These are phyloP conservation scores for Fusarium transvaalense DNA, from an alignment of 2,329 filamentous ascomycete genomes.

Conservation along the genomic window DNA sequence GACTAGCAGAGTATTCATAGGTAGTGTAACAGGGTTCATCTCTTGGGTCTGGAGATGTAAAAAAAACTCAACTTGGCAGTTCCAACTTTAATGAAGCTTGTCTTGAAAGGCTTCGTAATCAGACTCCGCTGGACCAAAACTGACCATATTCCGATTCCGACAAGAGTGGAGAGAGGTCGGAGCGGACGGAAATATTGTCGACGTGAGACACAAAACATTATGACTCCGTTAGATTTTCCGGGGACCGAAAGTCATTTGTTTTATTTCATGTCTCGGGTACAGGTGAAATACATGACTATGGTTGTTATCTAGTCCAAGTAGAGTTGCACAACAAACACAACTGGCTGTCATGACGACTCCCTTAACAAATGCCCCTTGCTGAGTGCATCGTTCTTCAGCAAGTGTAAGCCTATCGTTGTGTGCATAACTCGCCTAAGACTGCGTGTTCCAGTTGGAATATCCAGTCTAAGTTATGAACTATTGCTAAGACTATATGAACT, in stretches of 20 bases:
- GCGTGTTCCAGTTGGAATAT: slow-evolving; percentile 4
- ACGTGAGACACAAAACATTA: slow-evolving; percentile 9
- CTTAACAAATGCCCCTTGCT: neutral
- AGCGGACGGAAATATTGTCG: neutral
- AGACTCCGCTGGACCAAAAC: neutral
- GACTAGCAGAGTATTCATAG: neutral
- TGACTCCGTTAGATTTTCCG: neutral
- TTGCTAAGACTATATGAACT: neutral
- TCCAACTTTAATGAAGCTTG: neutral
- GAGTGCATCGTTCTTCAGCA: neutral
- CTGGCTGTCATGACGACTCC: slow-evolving; percentile 22
- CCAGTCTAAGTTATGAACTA: neutral
- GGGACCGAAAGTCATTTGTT: neutral
- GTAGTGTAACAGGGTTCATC: neutral
- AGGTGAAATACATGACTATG: neutral
- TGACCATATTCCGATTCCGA: neutral
- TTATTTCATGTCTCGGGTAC: slow-evolving; percentile 14
- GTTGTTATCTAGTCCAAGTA: neutral
- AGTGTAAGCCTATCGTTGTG: neutral
- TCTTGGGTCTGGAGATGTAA: too few relatives aligned
- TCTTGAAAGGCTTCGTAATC: slow-evolving; percentile 1
- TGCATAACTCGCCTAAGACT: slow-evolving; percentile 1
- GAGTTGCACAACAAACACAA: slow-evolving; percentile 3
- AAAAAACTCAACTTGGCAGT: neutral
- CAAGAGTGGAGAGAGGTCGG: neutral